These are phyloP conservation scores for Panicum virgatum DNA, from an alignment of 202 grass and related monocot species.

Conservation along the genomic window DNA sequence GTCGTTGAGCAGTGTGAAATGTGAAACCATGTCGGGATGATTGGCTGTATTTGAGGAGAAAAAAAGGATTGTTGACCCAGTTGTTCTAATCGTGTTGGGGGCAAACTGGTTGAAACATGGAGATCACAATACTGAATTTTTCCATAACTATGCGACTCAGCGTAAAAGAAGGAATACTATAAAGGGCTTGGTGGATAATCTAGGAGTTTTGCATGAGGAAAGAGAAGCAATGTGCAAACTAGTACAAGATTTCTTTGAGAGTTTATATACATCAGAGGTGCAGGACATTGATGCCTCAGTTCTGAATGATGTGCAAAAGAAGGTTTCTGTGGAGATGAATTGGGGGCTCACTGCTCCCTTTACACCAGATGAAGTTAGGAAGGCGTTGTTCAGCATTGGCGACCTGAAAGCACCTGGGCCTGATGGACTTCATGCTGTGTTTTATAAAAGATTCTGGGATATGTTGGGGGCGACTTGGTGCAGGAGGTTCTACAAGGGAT, in stretches of 20 bases:
- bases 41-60: neutral
- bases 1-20: neutral
- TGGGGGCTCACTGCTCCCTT: too few species aligned
- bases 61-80: neutral
- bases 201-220: neutral
- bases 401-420: neutral
- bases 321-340: neutral
- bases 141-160: neutral
- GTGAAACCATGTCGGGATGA: neutral
- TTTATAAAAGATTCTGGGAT: neutral
- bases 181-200: neutral
- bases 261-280: neutral
- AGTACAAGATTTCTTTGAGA: neutral
- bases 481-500: neutral
- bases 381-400: neutral
- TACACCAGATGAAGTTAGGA: too few species aligned
- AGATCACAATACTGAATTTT: neutral
- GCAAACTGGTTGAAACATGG: neutral
- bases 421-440: neutral
- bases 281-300: neutral
- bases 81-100: neutral
- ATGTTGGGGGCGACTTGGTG: neutral
- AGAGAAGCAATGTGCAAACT: neutral
- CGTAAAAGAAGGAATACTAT: neutral
- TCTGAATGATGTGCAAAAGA: neutral